Percentiles rank a stretch among this genome's conserved stretches.
These are phyloP conservation scores for Fusarium sp. DNA, from an alignment of 2,329 filamentous ascomycete species.

Conservation along the genomic window DNA sequence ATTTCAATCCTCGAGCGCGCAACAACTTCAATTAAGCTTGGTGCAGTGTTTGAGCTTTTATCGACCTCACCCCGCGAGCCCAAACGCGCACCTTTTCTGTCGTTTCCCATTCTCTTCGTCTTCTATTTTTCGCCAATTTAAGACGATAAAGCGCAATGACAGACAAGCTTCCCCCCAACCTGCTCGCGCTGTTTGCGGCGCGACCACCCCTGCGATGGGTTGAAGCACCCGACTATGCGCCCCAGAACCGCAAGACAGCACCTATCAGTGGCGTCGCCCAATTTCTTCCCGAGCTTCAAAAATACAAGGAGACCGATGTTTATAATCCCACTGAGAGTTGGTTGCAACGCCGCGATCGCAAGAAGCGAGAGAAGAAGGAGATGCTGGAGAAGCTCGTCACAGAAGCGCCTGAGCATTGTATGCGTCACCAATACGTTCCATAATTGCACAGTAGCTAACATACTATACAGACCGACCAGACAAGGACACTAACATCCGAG, in stretches of 20 bases:
- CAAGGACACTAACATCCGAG: slow-evolving; percentile 88
- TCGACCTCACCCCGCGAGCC: slow-evolving; percentile 21
- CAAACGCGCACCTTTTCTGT: slow-evolving; percentile 18
- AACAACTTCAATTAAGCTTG: slow-evolving; percentile 37
- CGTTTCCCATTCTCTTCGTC: neutral
- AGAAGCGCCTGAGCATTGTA: slow-evolving; percentile 74
- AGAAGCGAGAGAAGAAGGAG: slow-evolving; percentile 82
- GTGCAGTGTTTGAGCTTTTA: slow-evolving; percentile 11
- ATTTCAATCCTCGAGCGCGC: slow-evolving; percentile 42
- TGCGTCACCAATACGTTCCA: slow-evolving; percentile 34
- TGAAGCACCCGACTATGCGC: slow-evolving; percentile 82
- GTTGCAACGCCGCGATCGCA: slow-evolving; percentile 86
- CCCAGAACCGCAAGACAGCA: slow-evolving; percentile 82
- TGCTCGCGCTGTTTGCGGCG: slow-evolving; percentile 93
- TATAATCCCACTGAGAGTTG: slow-evolving; percentile 91
- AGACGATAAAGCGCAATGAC: slow-evolving; percentile 73
- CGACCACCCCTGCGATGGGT: slow-evolving; percentile 92
- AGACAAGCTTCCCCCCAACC: slow-evolving; percentile 92
- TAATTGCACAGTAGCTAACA: slow-evolving; percentile 25
- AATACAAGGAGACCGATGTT: slow-evolving; percentile 81
- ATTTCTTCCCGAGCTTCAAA: slow-evolving; percentile 77
- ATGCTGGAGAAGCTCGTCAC: slow-evolving; percentile 71
- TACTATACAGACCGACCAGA: slow-evolving; percentile 75
- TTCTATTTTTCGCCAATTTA: neutral
- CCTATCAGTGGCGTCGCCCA: slow-evolving; percentile 78